These are phyloP conservation scores for Paracorniculantispora psalliotae DNA, from an alignment of 2,329 filamentous ascomycete species.

Conservation along the genomic window DNA sequence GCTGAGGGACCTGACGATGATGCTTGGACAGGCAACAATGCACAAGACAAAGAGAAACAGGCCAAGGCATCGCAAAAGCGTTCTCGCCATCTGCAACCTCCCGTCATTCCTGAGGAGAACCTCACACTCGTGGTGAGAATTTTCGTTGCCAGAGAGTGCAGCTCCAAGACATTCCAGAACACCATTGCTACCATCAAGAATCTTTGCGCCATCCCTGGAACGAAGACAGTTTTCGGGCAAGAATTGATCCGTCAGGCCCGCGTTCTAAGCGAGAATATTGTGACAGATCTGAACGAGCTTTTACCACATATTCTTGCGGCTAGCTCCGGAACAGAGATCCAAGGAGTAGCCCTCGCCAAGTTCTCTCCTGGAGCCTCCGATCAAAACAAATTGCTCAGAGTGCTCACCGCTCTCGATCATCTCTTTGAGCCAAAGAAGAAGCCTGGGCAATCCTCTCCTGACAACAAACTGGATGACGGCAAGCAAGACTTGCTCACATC, in stretches of 20 bases:
- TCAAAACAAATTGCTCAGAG: conserved; percentile 89
- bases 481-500: conserved; percentile 83
- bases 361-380: conserved; percentile 96
- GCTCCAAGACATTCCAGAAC: conserved; percentile 95
- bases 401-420: conserved; percentile 91
- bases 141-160: conserved; percentile 91
- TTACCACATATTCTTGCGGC: conserved; percentile 83
- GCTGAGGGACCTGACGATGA: conserved; percentile 19
- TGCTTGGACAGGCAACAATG: conserved; percentile 24
- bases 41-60: conserved; percentile 23
- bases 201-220: conserved; percentile 84
- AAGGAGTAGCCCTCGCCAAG: conserved; percentile 87
- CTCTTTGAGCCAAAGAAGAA: conserved; percentile 81
- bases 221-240: conserved; percentile 85
- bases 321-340: conserved; percentile 85
- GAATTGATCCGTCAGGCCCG: conserved; percentile 88
- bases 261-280: conserved; percentile 75
- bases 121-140: conserved; percentile 94
- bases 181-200: conserved; percentile 99
- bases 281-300: conserved; percentile 78
- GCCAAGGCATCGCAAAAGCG: conserved; percentile 40
- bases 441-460: conserved; percentile 42
- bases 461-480: conserved; percentile 51
- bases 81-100: conserved; percentile 64
- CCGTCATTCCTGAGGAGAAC: conserved; percentile 82